Conservation (phyloP, 2,329 filamentous ascomycete species). For the Rutstroemia sp. region DNA sequence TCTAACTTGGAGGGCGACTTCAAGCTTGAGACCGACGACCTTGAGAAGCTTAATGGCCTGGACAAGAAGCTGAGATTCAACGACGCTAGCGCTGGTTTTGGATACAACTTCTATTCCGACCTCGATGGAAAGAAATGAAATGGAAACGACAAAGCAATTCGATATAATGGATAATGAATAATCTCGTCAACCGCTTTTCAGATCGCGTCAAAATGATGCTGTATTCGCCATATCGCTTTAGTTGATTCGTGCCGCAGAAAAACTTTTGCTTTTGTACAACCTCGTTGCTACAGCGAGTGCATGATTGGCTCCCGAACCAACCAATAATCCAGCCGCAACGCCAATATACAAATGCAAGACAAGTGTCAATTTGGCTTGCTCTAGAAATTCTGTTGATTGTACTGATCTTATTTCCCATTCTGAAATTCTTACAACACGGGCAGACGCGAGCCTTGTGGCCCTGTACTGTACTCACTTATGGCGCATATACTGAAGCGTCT, state of each 20-base stretch:
- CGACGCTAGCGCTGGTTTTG: constrained; percentile 47
- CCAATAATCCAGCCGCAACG: background rate
- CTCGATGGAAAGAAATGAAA: constrained; percentile 45
- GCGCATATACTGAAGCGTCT: no score
- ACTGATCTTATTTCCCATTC: no score
- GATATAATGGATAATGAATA: background rate
- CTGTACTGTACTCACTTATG: no score
- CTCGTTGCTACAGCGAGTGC: background rate
- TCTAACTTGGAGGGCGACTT: constrained; percentile 60
- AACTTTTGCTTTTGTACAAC: background rate
- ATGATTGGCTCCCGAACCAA: background rate
- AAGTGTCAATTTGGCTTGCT: no score
- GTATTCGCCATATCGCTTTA: no score
- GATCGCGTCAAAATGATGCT: no score
- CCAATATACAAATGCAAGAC: background rate
- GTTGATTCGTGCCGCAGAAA: no score
- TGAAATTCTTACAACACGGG: no score
- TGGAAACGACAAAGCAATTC: background rate
- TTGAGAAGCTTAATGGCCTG: constrained; percentile 41
- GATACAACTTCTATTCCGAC: constrained; percentile 50
- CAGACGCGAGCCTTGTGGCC: no score
- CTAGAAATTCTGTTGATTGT: no score
- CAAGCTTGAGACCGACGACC: constrained; percentile 47
- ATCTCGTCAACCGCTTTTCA: no score
- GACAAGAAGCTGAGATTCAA: constrained; percentile 59